A percentile compares a stretch with the other conserved stretches of the same genome.
Evolutionary conservation across 2,329 filamentous ascomycete genomes (phyloP).

Genomic region (Didymosphaeria variabile): DNA sequence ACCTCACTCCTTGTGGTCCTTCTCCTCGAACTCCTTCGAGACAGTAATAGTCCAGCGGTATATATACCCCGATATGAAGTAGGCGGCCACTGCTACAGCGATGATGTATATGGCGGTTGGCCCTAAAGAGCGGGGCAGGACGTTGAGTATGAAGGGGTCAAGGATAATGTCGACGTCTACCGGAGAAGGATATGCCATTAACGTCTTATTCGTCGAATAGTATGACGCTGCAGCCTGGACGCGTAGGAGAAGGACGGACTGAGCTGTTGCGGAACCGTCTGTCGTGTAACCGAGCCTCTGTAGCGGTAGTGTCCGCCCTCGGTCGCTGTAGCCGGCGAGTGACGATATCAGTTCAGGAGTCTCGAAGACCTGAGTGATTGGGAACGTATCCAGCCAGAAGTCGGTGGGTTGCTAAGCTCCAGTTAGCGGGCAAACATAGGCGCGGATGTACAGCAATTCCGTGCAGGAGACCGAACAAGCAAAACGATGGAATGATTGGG

Average conservation of each 20-base stretch:
- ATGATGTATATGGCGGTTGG: slow-evolving; percentile 76
- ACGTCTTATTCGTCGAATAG: slow-evolving; percentile 74
- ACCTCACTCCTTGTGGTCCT: slow-evolving; percentile 45
- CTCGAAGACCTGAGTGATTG: slow-evolving; percentile 68
- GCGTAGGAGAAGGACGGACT: slow-evolving; percentile 74
- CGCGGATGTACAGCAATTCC: not conserved
- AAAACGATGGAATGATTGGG: slow-evolving; percentile 13
- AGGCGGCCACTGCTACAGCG: slow-evolving; percentile 64
- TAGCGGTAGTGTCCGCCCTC: slow-evolving; percentile 50
- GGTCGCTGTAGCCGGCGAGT: slow-evolving; percentile 68
- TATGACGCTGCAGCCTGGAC: slow-evolving; percentile 84
- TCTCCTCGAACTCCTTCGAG: slow-evolving; percentile 30
- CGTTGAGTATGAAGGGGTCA: slow-evolving; percentile 83
- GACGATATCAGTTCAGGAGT: slow-evolving; percentile 71
- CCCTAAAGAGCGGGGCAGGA: slow-evolving; percentile 79
- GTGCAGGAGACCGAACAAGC: not conserved
- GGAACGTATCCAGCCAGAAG: slow-evolving; percentile 74
- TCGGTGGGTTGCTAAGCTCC: slow-evolving; percentile 79
- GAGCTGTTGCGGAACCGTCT: slow-evolving; percentile 22
- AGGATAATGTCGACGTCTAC: slow-evolving; percentile 84
- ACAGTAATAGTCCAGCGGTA: slow-evolving; percentile 41
- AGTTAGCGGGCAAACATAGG: slow-evolving; percentile 26
- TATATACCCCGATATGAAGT: slow-evolving; percentile 59
- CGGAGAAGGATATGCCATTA: slow-evolving; percentile 78
- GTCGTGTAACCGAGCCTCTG: slow-evolving; percentile 14